Evolutionary conservation across 257 asterid species (phyloP).

Genomic region (Echites panduratus): DNA sequence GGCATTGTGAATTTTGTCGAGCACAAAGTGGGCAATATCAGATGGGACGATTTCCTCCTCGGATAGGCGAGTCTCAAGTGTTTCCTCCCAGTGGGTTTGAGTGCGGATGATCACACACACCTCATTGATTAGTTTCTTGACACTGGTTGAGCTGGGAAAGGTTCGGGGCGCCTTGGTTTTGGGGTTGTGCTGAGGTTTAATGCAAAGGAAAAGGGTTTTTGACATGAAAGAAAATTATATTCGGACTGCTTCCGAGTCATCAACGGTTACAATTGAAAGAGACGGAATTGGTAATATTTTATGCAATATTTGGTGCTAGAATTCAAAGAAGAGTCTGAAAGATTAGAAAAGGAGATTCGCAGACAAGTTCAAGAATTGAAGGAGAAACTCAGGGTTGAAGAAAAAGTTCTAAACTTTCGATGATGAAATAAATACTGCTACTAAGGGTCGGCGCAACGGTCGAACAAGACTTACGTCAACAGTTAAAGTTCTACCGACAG

Average conservation of each 20-base stretch:
- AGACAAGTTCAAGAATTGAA: too few relatives aligned
- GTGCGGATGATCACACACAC: constrained; percentile 57
- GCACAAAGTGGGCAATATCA: constrained; percentile 76
- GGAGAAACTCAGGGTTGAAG: too few relatives aligned
- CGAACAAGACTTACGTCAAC: too few relatives aligned
- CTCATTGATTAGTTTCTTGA: constrained; percentile 42
- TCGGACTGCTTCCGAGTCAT: background rate
- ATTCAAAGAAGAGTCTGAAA: too few relatives aligned
- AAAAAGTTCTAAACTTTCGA: too few relatives aligned
- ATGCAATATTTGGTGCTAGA: too few relatives aligned
- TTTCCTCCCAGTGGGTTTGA: constrained; percentile 50
- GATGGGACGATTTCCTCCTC: constrained; percentile 62
- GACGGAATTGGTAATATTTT: too few relatives aligned
- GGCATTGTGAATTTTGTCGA: constrained; percentile 74
- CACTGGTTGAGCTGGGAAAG: constrained; percentile 29
- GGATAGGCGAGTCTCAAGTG: constrained; percentile 46
- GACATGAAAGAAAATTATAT: constrained; percentile 41
- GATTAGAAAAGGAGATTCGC: too few relatives aligned
- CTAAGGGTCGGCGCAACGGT: too few relatives aligned
- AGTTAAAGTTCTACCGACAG: too few relatives aligned
- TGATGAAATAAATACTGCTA: too few relatives aligned
- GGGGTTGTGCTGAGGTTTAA: constrained; percentile 52
- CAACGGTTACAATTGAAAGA: background rate
- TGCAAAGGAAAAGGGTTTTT: constrained; percentile 52
- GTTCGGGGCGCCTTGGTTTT: constrained; percentile 28